Evolutionary conservation across 495 filamentous ascomycete species (phyloP), one percentile per base, ranked within the genome.

Genomic region (Xylaria grammica): DNA sequence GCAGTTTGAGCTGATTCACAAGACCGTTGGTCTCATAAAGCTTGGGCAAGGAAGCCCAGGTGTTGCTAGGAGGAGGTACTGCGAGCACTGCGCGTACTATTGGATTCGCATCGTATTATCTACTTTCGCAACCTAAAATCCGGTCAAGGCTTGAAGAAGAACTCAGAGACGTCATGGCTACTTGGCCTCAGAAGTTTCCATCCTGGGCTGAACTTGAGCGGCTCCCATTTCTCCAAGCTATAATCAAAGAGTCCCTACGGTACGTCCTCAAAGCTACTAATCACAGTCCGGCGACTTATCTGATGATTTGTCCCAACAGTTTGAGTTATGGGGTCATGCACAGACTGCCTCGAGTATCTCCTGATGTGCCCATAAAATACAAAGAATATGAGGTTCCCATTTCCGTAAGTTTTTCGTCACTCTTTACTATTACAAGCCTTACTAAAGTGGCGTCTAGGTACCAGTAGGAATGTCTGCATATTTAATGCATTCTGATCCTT

Each of bases 211-310:
- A 68, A 30, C 65, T 79, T 10, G 76, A 79, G 61, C 63, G 64
- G 27, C 29, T 78, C 36, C 69, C 73, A 0, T 77, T 72, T 44
- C 61, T 79, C 10, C 70, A 72, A 34, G 76, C 77, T 1, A 45
- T 79, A n/a, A 71, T 78, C 66, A 77, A 79, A 60, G 76, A 79
- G 62, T 62, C 65, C n/a, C 56, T 74, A 30, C 67, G 73, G 70
- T 72, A 65, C 13, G 60, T 61, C 4, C 20, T 48, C 19, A 11
- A n/a, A 44, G 17, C 8, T 11, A 4, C 7, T 3, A n/a, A 44
- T 3, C 10, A 10, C 3, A 44, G 10, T 3, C 6, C 5, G 40
- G 15, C 17, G 40, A 11, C 40, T 44, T 11, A 13, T 3, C 9
- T 11, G 17, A 19, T 44, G 19, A 48, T 22, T 20, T 48, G 17